A percentile compares a stretch with the other conserved stretches of the same genome.
These are phyloP conservation scores for Pseudogymnoascus sp. DNA, from an alignment of 2,329 filamentous ascomycete genomes.

Conservation along the genomic window DNA sequence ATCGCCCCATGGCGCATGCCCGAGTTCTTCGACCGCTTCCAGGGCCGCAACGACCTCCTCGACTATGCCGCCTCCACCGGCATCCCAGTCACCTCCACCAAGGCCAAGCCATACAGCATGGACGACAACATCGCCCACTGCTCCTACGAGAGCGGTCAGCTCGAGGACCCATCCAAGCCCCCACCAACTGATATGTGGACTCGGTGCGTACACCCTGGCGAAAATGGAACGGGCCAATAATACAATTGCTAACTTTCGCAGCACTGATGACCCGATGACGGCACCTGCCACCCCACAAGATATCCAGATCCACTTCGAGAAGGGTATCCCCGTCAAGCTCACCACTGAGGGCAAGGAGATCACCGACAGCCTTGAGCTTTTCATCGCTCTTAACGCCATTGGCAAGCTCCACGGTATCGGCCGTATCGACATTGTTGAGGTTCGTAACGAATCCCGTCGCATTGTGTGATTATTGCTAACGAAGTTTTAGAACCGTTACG, in stretches of 20 bases:
- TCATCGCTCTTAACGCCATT: conserved; percentile 62
- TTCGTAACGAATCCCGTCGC: conserved; percentile 44
- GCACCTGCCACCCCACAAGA: conserved; percentile 64
- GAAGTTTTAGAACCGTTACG: conserved; percentile 50
- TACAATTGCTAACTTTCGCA: not conserved
- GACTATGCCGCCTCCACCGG: conserved; percentile 58
- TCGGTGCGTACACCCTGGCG: conserved; percentile 17
- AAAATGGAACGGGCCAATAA: conserved; percentile 9
- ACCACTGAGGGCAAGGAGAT: conserved; percentile 46
- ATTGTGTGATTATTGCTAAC: not conserved
- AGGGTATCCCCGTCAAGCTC: conserved; percentile 65
- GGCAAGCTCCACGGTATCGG: conserved; percentile 66
- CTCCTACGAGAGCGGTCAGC: conserved; percentile 69
- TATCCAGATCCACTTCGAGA: conserved; percentile 63
- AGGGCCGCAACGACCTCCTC: conserved; percentile 62
- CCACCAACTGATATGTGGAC: conserved; percentile 77
- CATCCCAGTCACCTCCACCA: conserved; percentile 66
- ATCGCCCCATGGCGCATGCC: conserved; percentile 69
- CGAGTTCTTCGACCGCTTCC: conserved; percentile 62
- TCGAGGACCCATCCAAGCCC: conserved; percentile 56
- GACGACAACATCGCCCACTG: conserved; percentile 69
- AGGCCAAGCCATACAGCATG: conserved; percentile 61
- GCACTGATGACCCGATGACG: conserved; percentile 55
- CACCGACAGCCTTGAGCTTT: conserved; percentile 64
- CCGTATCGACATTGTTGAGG: conserved; percentile 76